Evolutionary conservation across 768 basidiomycete species (phyloP).

Genomic region (Boletellus ananiceps): DNA sequence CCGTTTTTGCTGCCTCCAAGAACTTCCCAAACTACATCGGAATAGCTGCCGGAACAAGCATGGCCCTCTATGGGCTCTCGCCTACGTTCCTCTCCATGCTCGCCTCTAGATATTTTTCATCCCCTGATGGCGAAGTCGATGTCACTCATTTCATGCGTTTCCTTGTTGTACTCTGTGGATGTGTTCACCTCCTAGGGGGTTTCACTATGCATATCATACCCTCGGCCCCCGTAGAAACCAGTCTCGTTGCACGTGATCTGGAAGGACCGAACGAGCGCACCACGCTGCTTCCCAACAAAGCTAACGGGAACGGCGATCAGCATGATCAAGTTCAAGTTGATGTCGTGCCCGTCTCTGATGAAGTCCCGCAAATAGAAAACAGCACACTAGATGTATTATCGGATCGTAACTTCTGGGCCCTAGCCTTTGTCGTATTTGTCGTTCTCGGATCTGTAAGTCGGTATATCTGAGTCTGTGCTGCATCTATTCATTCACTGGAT

Average conservation of each 20-base stretch:
- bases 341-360: slow-evolving; percentile 23
- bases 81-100: slow-evolving; percentile 67
- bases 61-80: slow-evolving; percentile 78
- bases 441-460: slow-evolving; percentile 65
- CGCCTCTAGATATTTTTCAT: slow-evolving; percentile 59
- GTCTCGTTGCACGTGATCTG: slow-evolving; percentile 4
- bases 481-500: not conserved
- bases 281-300: slow-evolving; percentile 27
- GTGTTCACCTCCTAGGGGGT: slow-evolving; percentile 52
- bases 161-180: slow-evolving; percentile 50
- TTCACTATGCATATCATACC: slow-evolving; percentile 35
- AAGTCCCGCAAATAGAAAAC: slow-evolving; percentile 14
- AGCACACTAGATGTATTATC: slow-evolving; percentile 42
- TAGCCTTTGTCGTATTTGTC: slow-evolving; percentile 47
- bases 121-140: slow-evolving; percentile 39
- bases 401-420: slow-evolving; percentile 61
- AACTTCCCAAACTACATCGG: slow-evolving; percentile 63
- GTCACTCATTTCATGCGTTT: slow-evolving; percentile 52
- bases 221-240: slow-evolving; percentile 5
- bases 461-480: too few species aligned
- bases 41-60: slow-evolving; percentile 58
- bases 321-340: slow-evolving; percentile 15
- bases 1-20: slow-evolving; percentile 71
- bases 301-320: slow-evolving; percentile 10
- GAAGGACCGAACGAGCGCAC: slow-evolving; percentile 28